Evolutionary conservation across 1,284 basidiomycete species (phyloP), one percentile per base, ranked within the genome.

Genomic region (Stygiomarasmius scandens): DNA sequence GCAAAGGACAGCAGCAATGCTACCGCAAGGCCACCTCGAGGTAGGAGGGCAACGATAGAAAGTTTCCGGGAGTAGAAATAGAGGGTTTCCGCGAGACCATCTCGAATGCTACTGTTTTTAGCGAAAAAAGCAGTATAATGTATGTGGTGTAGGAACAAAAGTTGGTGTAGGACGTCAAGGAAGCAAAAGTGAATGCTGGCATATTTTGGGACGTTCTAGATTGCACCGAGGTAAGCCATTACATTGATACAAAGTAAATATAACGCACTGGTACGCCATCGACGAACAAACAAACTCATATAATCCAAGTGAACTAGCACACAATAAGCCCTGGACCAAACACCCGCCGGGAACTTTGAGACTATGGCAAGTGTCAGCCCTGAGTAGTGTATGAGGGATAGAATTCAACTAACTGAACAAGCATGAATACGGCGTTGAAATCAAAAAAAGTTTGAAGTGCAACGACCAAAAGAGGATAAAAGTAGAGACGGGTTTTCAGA

Each of bases 41-140:
- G 93, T n/a, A 93, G 74, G 43, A 94, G 79, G 8, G 84, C 79
- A 34, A 93, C 82, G 0, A 89, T 90, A 1, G 92, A 88, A 38
- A 87, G 68, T 67, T 93, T 92, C 74, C 94, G 93, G 0, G 90
- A 83, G 62, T 91, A 86, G 66, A 84, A 84, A 76, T 86, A 90
- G 66, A 82, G 89, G 5, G 86, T 86, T 72, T 95, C 93, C 8
- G 92, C 88, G 50, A 91, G 74, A 55, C 85, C 87, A 62, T 87
- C 83, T 54, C 82, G 79, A 63, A 83, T 61, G 62, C 80, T 77
- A 58, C 84, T 81, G 49, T 74, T 72, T 67, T 84, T 79, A 51
- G 77, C 77, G 49, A 70, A 82, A 61, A 79, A 86, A 19, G 90
- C 87, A 11, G 85, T 83, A 58, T 77, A 77, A 45, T 92, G 87